Evolutionary conservation across 2,329 filamentous ascomycete species (phyloP), one percentile per base, ranked within the genome.

Genomic region (Ophiostoma sp.): DNA sequence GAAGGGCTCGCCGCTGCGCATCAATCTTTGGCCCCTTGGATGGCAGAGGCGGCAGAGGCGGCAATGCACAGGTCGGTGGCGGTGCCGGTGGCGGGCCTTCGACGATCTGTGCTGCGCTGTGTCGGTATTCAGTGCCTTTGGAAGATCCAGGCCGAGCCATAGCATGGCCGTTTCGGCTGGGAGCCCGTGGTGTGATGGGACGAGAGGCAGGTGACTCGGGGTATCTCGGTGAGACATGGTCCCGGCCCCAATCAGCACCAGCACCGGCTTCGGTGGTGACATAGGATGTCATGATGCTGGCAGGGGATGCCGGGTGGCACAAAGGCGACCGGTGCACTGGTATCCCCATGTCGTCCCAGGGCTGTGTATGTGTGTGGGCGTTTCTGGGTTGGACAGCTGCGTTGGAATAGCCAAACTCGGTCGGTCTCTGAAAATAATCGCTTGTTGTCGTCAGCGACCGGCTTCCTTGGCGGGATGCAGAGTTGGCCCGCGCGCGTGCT

Each of bases 51-150:
- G 73, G 73, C 15, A 74, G 80, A 0, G 85, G 85, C 23, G 85
- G 85, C 31, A 87, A 79, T 17, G 85, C 84, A 73, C 82, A 82
- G 13, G 79, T 86, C 33, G 85, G 85, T 5, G 85, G 85, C 7
- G 85, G 85, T 17, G 80, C 83, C 20, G 82, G 84, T 1, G 85
- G 85, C 39, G 84, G 84, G 0, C 83, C 83, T 15, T 83, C 81
- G 6, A 84, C 20, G 13, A 64, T n/a, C 13, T 31, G 52, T 1
- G 52, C n/a, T 13, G 23, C 13, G 15, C 17, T 57, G 23, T 57
- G 33, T 15, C 60, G 31, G 33, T 64, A 20, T n/a, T 35, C 33
- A 10, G 60, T n/a, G 7, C 27, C 33, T 8, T 64, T 64, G 33
- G 60, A 35, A 1, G 33, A 39, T 23, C 20, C 20, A 5, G 33